Percentiles rank a stretch among this genome's conserved stretches.
These are phyloP conservation scores for Canna indica DNA, from an alignment of 176 grass and related monocot genomes.

Conservation along the genomic window DNA sequence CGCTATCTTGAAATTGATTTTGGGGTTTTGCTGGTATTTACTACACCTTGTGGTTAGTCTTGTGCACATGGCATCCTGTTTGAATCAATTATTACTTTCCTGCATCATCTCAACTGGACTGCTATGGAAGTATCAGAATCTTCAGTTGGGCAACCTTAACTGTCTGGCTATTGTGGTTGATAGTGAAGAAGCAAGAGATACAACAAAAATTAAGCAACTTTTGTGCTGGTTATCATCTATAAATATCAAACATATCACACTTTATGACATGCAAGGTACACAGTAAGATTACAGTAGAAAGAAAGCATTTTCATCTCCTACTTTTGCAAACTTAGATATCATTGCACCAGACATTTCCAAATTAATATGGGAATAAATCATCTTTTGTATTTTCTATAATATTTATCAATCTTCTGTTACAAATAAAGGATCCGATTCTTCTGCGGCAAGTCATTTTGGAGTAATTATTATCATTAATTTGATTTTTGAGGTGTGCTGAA, in stretches of 20 bases:
- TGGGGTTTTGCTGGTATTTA: slow-evolving; percentile 58
- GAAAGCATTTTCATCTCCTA: slow-evolving; percentile 11
- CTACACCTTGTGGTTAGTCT: slow-evolving; percentile 43
- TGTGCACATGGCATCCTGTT: slow-evolving; percentile 37
- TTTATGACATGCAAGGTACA: slow-evolving; percentile 84
- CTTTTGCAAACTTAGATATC: neutral
- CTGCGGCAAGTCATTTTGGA: neutral
- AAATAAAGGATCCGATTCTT: slow-evolving; percentile 19
- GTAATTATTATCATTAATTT: slow-evolving; percentile 5
- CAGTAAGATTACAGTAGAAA: slow-evolving; percentile 15
- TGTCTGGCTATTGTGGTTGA: slow-evolving; percentile 72
- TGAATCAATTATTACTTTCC: slow-evolving; percentile 45
- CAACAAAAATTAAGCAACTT: slow-evolving; percentile 44
- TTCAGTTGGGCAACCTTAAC: slow-evolving; percentile 39
- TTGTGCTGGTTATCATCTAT: slow-evolving; percentile 50
- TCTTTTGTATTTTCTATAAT: neutral
- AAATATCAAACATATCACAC: slow-evolving; percentile 56
- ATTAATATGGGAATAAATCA: neutral
- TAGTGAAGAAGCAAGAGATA: slow-evolving; percentile 79
- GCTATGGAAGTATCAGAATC: slow-evolving; percentile 44
- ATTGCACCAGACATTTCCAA: neutral
- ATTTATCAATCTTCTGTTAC: slow-evolving; percentile 3
- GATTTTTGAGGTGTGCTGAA: slow-evolving; percentile 56
- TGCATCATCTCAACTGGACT: slow-evolving; percentile 61
- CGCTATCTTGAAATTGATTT: slow-evolving; percentile 34